A percentile compares a stretch with the other conserved stretches of the same genome.
Evolutionary conservation across 768 basidiomycete genomes (phyloP).

Genomic region (Lactifluus hygrophoroides): DNA sequence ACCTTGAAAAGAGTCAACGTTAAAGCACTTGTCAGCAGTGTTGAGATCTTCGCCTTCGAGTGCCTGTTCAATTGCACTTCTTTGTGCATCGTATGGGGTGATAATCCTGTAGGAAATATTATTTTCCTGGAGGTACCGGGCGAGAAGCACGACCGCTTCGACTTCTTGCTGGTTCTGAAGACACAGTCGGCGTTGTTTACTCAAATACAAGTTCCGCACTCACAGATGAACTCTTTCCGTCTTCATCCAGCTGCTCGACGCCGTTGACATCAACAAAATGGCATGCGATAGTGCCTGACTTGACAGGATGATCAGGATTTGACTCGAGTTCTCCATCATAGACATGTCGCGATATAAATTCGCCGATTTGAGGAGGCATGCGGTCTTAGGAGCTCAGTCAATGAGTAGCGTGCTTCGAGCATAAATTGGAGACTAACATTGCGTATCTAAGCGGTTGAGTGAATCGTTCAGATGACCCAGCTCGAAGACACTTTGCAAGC

Average conservation of each 20-base stretch:
- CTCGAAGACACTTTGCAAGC: slow-evolving; percentile 72
- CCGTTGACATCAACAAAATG: slow-evolving; percentile 53
- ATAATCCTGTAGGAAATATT: slow-evolving; percentile 52
- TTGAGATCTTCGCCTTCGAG: slow-evolving; percentile 42
- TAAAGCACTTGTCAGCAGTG: slow-evolving; percentile 67
- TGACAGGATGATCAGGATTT: slow-evolving; percentile 39
- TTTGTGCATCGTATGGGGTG: slow-evolving; percentile 76
- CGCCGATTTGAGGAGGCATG: slow-evolving; percentile 75
- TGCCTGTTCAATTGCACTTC: slow-evolving; percentile 44
- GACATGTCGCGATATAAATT: slow-evolving; percentile 58
- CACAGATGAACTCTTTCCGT: slow-evolving; percentile 4
- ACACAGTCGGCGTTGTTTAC: neutral
- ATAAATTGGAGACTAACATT: slow-evolving; percentile 45
- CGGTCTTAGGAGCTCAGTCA: slow-evolving; percentile 44
- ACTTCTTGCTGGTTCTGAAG: slow-evolving; percentile 54
- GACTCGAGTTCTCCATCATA: slow-evolving; percentile 59
- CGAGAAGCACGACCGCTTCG: slow-evolving; percentile 47
- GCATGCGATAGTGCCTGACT: slow-evolving; percentile 40
- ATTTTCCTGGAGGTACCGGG: slow-evolving; percentile 44
- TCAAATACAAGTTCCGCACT: neutral
- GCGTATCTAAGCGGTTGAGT: slow-evolving; percentile 55
- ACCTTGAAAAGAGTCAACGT: slow-evolving; percentile 80
- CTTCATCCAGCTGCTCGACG: slow-evolving; percentile 25
- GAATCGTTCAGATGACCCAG: slow-evolving; percentile 44
- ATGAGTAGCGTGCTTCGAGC: slow-evolving; percentile 7